Conservation (phyloP, 805 yeast species). For the Kluyveromyces nonfermentans region DNA sequence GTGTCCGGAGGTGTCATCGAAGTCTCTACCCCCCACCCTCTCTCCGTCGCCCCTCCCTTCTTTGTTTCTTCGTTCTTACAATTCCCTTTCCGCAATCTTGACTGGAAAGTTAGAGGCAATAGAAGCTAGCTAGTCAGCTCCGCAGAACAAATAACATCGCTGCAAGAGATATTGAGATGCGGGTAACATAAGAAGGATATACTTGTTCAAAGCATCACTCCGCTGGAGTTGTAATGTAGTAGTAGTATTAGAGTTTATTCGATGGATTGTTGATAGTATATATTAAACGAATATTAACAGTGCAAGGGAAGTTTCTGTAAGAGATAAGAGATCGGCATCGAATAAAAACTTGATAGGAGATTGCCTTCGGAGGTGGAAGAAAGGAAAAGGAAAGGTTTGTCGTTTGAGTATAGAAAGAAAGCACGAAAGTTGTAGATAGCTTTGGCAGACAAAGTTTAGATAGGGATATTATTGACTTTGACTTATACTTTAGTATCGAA, state of each 20-base stretch:
- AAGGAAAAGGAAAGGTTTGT: neutral
- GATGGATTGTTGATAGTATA: neutral
- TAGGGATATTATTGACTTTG: neutral
- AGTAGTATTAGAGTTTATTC: neutral
- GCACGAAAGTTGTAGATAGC: neutral
- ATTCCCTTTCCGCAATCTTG: slow-evolving; percentile 1
- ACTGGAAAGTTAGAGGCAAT: neutral
- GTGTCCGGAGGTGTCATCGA: neutral
- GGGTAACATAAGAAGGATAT: neutral
- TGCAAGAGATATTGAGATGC: neutral
- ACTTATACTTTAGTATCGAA: neutral
- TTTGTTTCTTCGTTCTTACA: neutral
- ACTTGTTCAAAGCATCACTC: neutral
- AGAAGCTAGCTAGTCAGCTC: neutral
- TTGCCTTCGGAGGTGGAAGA: neutral
- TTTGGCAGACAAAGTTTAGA: neutral
- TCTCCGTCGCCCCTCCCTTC: no score
- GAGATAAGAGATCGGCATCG: neutral
- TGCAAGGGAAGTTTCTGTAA: neutral
- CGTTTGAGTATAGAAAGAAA: neutral
- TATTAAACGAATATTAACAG: neutral
- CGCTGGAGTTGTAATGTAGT: neutral
- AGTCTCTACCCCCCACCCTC: no score
- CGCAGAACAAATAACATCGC: neutral
- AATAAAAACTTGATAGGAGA: neutral